Base-by-base conservation (phyloP, 202 grass and related monocot species). In the Carex arenaria region DNA sequence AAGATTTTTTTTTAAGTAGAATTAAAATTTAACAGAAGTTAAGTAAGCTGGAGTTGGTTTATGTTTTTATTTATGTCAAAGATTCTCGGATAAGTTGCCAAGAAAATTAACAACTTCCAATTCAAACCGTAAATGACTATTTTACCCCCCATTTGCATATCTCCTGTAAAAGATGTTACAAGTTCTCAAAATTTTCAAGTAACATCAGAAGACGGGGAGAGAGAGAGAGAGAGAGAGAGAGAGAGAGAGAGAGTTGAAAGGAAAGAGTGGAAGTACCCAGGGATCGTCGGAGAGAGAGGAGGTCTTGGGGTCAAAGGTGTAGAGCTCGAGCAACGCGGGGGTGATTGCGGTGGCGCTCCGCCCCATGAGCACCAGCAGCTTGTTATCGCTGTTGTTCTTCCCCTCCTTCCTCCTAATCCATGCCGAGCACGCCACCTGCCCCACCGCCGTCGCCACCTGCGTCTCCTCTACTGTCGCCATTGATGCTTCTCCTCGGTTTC, bases 371-470 rank as follows among this genome's bases (percentile, higher is more conserved):
- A 75, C 88, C 23, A 98, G 84, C 23, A 82, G 31, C 23, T 51
- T 82, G 10, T 45, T 64, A 15, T 89, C 64, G 82, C 42, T 89
- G 64, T 83, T 87, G 66, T 79, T 67, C 89, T 92, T 91, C n/a
- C 89, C 92, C 60, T 92, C 93, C 45, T 89, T 84, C 67, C 91
- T 86, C 67, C 88, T 83, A 85, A 98, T 93, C 93, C 96, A 98
- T 51, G 88, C 89, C 31, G 89, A 86, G 83, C 93, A 98, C 13
- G 86, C 84, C 59, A 65, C 92, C 84, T 83, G 85, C 73, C 85
- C 85, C 51, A 51, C 65, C 61, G 34, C 22, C 73, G 42, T 82
- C 68, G 31, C 70, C 17, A 75, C 7, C 13, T 63, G n/a, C 18
- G 38, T 63, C 61, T 57, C 85, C 79, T 59, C 85, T 32, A 65